Conservation (phyloP, 2,329 filamentous ascomycete species). For the Botrytis hyacinthi region DNA sequence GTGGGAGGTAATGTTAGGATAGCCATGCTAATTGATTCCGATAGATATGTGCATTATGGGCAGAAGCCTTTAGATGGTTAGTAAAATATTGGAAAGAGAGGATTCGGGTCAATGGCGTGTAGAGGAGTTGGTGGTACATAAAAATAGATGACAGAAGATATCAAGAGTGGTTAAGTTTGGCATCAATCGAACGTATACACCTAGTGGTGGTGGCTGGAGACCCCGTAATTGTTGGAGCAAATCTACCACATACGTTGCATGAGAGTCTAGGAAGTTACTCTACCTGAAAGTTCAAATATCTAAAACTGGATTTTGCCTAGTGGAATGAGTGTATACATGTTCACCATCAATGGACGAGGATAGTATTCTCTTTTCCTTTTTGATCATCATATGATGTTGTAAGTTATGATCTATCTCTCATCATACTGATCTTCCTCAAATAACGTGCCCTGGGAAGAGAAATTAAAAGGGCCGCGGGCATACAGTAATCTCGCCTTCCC, state of each 20-base stretch:
- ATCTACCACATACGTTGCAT: too few relatives aligned
- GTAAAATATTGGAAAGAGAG: too few relatives aligned
- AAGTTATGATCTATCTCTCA: background rate
- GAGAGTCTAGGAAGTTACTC: too few relatives aligned
- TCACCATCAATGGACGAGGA: background rate
- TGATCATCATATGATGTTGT: background rate
- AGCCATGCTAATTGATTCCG: background rate
- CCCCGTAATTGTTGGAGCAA: too few relatives aligned
- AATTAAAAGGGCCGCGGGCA: background rate
- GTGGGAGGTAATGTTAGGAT: too few relatives aligned
- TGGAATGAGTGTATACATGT: background rate
- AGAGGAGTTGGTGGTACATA: background rate
- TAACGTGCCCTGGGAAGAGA: background rate
- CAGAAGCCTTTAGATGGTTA: slow-evolving; percentile 4
- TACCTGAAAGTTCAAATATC: background rate
- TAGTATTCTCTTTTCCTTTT: background rate
- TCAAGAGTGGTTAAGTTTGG: background rate
- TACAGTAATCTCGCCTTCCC: background rate
- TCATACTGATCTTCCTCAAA: background rate
- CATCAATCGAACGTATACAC: background rate
- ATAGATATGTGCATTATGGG: background rate
- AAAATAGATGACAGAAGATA: background rate
- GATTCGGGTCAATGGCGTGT: background rate
- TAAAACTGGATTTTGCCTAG: background rate
- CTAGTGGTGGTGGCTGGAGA: too few relatives aligned